Evolutionary conservation across 2,329 filamentous ascomycete genomes (phyloP).

Genomic region (Fusarium sp.): DNA sequence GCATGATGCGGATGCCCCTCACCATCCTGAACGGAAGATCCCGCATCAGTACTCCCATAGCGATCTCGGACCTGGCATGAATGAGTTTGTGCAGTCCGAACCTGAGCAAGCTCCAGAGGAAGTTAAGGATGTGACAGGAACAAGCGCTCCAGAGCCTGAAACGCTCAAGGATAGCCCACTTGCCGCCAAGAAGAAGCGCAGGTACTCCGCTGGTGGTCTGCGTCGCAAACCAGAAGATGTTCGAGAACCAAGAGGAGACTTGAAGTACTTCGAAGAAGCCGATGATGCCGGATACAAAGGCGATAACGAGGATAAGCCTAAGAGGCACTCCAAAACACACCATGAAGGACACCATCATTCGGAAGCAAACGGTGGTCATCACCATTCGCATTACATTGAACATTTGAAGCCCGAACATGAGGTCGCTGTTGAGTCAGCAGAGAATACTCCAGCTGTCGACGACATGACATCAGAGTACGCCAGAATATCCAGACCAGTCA

Average conservation of each 20-base stretch:
- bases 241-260: constrained; percentile 74
- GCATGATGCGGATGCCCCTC: not conserved
- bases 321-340: constrained; percentile 11
- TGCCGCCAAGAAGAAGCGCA: constrained; percentile 67
- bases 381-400: constrained; percentile 14
- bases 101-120: constrained; percentile 51
- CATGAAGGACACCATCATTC: constrained; percentile 8
- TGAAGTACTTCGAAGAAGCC: constrained; percentile 92
- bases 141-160: constrained; percentile 72
- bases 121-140: constrained; percentile 69
- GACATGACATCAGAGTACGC: constrained; percentile 38
- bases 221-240: constrained; percentile 79
- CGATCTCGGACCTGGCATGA: constrained; percentile 48
- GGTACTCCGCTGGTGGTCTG: constrained; percentile 89
- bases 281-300: constrained; percentile 84
- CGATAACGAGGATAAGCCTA: constrained; percentile 55
- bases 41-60: constrained; percentile 48
- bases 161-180: constrained; percentile 58
- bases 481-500: constrained; percentile 70
- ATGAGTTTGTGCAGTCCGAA: constrained; percentile 44
- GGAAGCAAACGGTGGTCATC: constrained; percentile 26
- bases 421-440: constrained; percentile 48
- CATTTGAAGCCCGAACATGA: constrained; percentile 52
- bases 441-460: constrained; percentile 53
- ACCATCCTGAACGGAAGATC: constrained; percentile 21